These are phyloP conservation scores for Tylopilus plumbeoviolaceoides DNA, from an alignment of 768 basidiomycete genomes.

Conservation along the genomic window DNA sequence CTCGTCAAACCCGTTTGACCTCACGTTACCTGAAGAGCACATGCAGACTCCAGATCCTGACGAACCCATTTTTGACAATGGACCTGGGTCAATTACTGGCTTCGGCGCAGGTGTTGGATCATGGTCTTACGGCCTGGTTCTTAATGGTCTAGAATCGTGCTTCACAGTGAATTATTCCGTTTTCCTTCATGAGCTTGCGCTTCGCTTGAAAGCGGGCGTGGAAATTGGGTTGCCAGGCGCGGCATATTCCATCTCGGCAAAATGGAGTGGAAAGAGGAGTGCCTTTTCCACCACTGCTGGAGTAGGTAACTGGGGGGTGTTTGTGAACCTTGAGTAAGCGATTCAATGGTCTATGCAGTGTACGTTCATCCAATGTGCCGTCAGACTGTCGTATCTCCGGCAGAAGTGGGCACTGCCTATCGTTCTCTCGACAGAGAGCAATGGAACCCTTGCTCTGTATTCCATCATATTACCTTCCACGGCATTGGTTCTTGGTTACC, in stretches of 20 bases:
- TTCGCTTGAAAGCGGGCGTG: slow-evolving; percentile 46
- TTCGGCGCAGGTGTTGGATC: slow-evolving; percentile 43
- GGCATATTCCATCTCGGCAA: slow-evolving; percentile 40
- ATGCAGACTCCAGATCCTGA: slow-evolving; percentile 17
- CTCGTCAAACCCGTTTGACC: slow-evolving; percentile 40
- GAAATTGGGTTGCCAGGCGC: slow-evolving; percentile 47
- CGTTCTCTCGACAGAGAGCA: slow-evolving; percentile 46
- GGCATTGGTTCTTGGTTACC: slow-evolving; percentile 49
- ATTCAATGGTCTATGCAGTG: slow-evolving; percentile 4
- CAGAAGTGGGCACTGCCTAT: slow-evolving; percentile 59
- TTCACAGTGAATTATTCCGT: slow-evolving; percentile 50
- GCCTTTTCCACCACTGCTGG: slow-evolving; percentile 44
- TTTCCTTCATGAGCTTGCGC: slow-evolving; percentile 50
- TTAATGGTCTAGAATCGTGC: slow-evolving; percentile 45
- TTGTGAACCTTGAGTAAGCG: slow-evolving; percentile 52
- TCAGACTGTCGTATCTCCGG: slow-evolving; percentile 52
- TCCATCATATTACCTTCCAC: slow-evolving; percentile 54
- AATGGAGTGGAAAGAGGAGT: slow-evolving; percentile 45
- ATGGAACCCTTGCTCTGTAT: slow-evolving; percentile 46
- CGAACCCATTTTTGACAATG: slow-evolving; percentile 23
- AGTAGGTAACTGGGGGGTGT: slow-evolving; percentile 44
- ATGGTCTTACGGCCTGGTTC: slow-evolving; percentile 46
- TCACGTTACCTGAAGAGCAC: slow-evolving; percentile 25
- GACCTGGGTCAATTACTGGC: slow-evolving; percentile 49
- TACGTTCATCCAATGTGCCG: slow-evolving; percentile 14